These are phyloP conservation scores for Elongisporangium prolatum DNA, from an alignment of 352 stramenopile genomes.

Conservation along the genomic window DNA sequence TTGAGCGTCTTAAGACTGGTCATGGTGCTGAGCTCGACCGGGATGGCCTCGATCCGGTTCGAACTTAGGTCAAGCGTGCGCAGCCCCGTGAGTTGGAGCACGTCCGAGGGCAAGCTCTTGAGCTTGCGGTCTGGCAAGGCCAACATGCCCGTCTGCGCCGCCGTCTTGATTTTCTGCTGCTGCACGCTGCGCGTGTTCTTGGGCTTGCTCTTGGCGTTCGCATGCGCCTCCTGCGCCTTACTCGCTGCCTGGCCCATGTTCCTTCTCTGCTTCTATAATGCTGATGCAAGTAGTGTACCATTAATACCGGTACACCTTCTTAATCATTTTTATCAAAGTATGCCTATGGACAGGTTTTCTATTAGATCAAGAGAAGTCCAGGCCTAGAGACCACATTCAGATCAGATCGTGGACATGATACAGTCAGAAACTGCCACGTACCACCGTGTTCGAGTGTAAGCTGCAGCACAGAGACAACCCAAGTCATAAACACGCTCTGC, in stretches of 20 bases:
- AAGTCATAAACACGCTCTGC: not conserved
- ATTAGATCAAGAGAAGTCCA: no score
- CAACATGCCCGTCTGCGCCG: slow-evolving; percentile 57
- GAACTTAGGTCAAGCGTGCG: slow-evolving; percentile 68
- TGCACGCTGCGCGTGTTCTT: slow-evolving; percentile 74
- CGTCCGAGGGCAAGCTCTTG: slow-evolving; percentile 55
- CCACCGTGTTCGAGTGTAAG: not conserved
- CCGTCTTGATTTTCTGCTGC: slow-evolving; percentile 71
- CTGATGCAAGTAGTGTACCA: no score
- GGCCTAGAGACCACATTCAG: no score
- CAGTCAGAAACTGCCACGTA: not conserved
- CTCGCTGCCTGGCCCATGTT: slow-evolving; percentile 57
- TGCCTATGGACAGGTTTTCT: no score
- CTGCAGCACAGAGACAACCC: not conserved
- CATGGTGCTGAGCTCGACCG: slow-evolving; percentile 29
- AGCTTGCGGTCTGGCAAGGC: slow-evolving; percentile 72
- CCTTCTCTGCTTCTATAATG: no score
- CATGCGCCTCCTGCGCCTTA: slow-evolving; percentile 63
- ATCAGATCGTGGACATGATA: no score
- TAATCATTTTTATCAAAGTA: no score
- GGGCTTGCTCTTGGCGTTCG: slow-evolving; percentile 74
- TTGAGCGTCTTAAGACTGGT: slow-evolving; percentile 72
- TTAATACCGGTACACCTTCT: no score
- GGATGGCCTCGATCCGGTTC: slow-evolving; percentile 60
- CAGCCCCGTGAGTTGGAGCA: slow-evolving; percentile 46